These are phyloP conservation scores for Termitomyces sp. DNA, from an alignment of 768 basidiomycete genomes.

Conservation along the genomic window DNA sequence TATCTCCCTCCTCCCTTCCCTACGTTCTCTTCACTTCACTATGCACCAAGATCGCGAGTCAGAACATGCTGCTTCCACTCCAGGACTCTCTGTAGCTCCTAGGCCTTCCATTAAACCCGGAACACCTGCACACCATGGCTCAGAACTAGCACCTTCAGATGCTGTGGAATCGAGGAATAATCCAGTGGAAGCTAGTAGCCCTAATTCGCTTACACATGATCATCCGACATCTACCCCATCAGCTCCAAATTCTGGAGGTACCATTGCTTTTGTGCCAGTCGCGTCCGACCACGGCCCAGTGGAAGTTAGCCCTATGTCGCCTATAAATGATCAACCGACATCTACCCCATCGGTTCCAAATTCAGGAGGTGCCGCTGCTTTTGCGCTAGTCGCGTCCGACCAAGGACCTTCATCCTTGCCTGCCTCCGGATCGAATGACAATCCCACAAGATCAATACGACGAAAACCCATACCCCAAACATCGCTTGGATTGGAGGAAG, in stretches of 20 bases:
- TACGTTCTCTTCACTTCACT: background rate
- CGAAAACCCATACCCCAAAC: conserved; percentile 2
- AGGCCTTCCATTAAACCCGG: background rate
- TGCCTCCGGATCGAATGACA: conserved; percentile 1
- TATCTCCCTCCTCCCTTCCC: background rate
- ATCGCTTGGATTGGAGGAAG: conserved; percentile 1
- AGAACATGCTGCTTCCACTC: conserved; percentile 1
- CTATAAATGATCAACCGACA: background rate
- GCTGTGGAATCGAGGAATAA: background rate
- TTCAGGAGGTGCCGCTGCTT: background rate
- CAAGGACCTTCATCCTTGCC: background rate
- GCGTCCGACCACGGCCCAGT: background rate
- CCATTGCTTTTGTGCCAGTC: background rate
- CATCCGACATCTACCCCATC: background rate
- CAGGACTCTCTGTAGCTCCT: background rate
- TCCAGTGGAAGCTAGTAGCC: background rate
- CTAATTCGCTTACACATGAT: background rate
- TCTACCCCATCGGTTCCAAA: background rate
- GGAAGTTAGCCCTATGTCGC: background rate
- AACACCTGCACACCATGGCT: background rate
- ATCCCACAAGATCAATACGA: conserved; percentile 5
- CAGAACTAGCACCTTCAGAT: background rate
- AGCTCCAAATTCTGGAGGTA: background rate
- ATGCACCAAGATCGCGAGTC: conserved; percentile 11
- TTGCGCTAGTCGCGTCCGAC: background rate